Conservation (phyloP, 352 stramenopile genomes). For the Globisporangium nagaii region DNA sequence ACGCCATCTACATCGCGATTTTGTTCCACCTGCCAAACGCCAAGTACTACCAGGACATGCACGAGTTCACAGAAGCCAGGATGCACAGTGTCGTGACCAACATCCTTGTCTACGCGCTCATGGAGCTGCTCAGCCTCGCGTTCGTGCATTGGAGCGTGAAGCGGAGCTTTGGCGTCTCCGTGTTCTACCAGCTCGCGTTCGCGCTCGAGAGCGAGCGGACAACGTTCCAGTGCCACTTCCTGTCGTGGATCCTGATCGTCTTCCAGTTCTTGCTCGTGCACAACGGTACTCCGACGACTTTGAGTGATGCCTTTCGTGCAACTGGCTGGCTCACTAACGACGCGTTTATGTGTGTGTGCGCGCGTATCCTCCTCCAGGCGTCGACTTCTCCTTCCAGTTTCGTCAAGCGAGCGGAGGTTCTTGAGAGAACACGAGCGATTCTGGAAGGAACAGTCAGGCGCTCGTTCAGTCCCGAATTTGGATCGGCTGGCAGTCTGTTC, state of each 20-base stretch:
- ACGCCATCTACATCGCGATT: conserved; percentile 14
- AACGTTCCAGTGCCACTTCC: neutral
- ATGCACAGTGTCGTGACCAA: conserved; percentile 6
- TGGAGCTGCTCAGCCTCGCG: conserved; percentile 14
- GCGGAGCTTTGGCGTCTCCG: conserved; percentile 10
- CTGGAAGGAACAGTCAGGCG: too few relatives aligned
- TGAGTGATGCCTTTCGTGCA: too few relatives aligned
- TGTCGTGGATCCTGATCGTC: neutral
- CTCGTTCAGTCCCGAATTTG: too few relatives aligned
- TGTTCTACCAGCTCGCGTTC: conserved; percentile 22
- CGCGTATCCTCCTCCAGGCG: too few relatives aligned
- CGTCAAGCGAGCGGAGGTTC: too few relatives aligned
- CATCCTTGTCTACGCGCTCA: conserved; percentile 13
- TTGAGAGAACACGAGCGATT: too few relatives aligned
- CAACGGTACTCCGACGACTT: too few relatives aligned
- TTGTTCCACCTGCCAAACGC: conserved; percentile 12
- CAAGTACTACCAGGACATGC: conserved; percentile 9
- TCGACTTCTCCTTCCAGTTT: neutral
- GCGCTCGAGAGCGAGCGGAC: neutral
- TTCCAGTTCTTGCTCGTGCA: neutral
- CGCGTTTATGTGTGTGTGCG: too few relatives aligned
- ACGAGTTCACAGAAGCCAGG: neutral
- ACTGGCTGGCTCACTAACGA: too few relatives aligned
- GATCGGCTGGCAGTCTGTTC: too few relatives aligned
- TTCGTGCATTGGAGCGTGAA: conserved; percentile 9